A percentile compares a stretch with the other conserved stretches of the same genome.
These are phyloP conservation scores for Pseudocercospora macadamiae DNA, from an alignment of 2,329 filamentous ascomycete genomes.

Conservation along the genomic window DNA sequence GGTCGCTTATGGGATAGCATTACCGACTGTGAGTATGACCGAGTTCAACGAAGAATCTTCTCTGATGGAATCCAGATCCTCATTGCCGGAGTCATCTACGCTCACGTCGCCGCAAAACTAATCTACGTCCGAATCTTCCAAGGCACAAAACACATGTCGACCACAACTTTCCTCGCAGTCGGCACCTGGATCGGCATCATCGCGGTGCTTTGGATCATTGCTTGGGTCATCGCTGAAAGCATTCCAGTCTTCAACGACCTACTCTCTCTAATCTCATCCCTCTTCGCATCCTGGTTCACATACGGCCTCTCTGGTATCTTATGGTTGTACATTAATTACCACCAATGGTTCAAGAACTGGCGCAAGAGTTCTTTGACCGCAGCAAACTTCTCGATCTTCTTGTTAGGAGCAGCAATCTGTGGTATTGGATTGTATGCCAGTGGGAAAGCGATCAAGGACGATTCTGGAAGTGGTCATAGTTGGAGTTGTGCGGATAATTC, in stretches of 20 bases:
- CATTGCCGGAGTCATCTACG: slow-evolving; percentile 71
- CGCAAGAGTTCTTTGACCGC: slow-evolving; percentile 47
- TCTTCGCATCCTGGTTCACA: slow-evolving; percentile 68
- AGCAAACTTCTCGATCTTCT: slow-evolving; percentile 47
- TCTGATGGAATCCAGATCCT: slow-evolving; percentile 51
- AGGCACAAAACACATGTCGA: slow-evolving; percentile 54
- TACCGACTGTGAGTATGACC: slow-evolving; percentile 56
- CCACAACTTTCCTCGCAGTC: slow-evolving; percentile 45
- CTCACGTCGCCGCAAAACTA: slow-evolving; percentile 60
- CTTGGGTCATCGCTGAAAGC: slow-evolving; percentile 69
- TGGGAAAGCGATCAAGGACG: slow-evolving; percentile 25
- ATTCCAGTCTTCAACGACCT: slow-evolving; percentile 72
- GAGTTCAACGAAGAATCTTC: not conserved
- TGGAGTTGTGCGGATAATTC: slow-evolving; percentile 26
- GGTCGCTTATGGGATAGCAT: slow-evolving; percentile 68
- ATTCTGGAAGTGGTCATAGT: slow-evolving; percentile 18
- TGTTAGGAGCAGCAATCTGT: slow-evolving; percentile 32
- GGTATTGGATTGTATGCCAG: slow-evolving; percentile 35
- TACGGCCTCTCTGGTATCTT: slow-evolving; percentile 25
- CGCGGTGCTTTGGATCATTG: slow-evolving; percentile 60
- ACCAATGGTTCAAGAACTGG: slow-evolving; percentile 45
- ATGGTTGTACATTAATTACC: slow-evolving; percentile 49
- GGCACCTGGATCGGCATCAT: slow-evolving; percentile 64
- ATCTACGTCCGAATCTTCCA: slow-evolving; percentile 66
- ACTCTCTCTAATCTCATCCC: slow-evolving; percentile 61